Base-by-base conservation (phyloP, 1,284 basidiomycete genomes). In the Puccinia horiana region DNA sequence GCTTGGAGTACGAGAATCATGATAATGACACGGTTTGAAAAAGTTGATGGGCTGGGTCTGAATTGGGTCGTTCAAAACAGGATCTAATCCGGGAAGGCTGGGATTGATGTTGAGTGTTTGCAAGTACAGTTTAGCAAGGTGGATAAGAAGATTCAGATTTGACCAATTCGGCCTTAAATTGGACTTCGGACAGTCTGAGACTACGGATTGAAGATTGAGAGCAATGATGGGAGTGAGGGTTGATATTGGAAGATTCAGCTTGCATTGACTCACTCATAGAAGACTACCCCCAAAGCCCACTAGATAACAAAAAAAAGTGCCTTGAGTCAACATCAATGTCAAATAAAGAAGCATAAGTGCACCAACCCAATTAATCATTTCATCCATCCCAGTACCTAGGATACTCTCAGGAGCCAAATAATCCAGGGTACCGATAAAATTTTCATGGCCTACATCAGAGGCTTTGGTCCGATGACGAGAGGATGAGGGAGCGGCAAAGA, bases 241-340 rank as follows among this genome's bases (percentile, higher is more conserved):
- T 32, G 32, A 65, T 16, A 56, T 16, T 69, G 40, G 32, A 65
- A 18, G 52, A 63, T 58, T 82, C 69, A 29, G 72, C 44, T 40
- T 75, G 58, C 8, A 54, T 37, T 12, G 0, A 63, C 84, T 47
- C 23, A 85, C 89, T 99, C 96, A 88, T 99, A 99, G 42, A 95
- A 93, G 85, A 99, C 97, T 67, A 98, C 95, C 83, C 97, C 97
- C 49, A 99, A 90, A 20, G 97, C 97, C 97, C 97, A 99, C 89
- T 88, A 82, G n/a, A 23, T 56, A 77, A 40, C 11, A 54, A 49
- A 52, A 74, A 18, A 67, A 16, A 42, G 16, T 1, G 26, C 4
- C n/a, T 26, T n/a, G 35, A 75, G 65, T 42, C 23, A 56, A 37
- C 35, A 40, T 49, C 11, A 52, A 47, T 8, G 4, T 52, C 9